Evolutionary conservation across 108 stramenopile genomes (phyloP), one percentile per base, ranked within the genome.

Genomic region (Chaetoceros muelleri): DNA sequence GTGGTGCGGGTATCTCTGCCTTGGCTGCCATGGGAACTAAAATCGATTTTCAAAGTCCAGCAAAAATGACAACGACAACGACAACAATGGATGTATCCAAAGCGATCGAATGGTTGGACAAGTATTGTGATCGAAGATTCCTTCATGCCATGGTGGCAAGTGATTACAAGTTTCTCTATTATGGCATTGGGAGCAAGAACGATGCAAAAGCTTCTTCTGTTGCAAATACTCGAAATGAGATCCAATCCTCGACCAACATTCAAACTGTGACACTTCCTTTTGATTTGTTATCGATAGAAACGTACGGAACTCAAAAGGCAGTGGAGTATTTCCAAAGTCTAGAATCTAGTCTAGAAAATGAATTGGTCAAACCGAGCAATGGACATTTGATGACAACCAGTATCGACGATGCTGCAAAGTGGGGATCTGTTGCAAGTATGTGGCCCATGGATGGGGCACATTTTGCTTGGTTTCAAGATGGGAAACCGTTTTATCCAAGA

Each of bases 91-190:
- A 5, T 40, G 8, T 40, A 5, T 40, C 34, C n/a, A 48, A 73
- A 24, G 72, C 67, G 2, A 26, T 73, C 24, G 52, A 27, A 20
- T 30, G 49, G 30, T 68, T 73, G 25, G 72, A 61, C 21, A 29
- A 53, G 2, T 13, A 20, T n/a, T 67, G 72, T 34, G 65, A 73
- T 48, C 52, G 54, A 2, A 30, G 72, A 55, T 73, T 73, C 49
- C 51, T 73, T 18, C 65, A 73, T 53, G 65, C 57, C 20, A 57
- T 73, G 8, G 72, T 73, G 24, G 72, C 72, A 22, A 61, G 53
- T 28, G 72, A 60, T 24, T 73, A 73, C 24, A 18, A 58, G 28
- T 30, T 73, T 40, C 28, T 73, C 34, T 73, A 73, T 51, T 17
- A 31, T 23, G 57, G 51, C 21, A 8, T 64, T 21, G n/a, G n/a